Evolutionary conservation across 306 rosid species (phyloP), one percentile per base, ranked within the genome.

Genomic region (Citrullus amarus): DNA sequence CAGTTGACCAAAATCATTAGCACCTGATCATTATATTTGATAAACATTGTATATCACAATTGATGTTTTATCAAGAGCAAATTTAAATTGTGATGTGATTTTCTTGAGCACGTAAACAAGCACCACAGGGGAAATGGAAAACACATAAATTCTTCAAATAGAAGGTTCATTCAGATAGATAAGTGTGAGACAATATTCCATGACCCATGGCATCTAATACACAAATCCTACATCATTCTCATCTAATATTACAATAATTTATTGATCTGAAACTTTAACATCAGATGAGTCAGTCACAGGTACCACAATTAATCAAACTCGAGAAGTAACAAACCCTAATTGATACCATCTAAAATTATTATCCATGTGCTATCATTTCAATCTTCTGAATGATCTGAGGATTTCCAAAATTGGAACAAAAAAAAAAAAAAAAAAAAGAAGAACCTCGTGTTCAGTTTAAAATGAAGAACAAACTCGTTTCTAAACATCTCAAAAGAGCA

Each of bases 1-100:
- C 89, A 94, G 80, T 85, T 94, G 97, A 78, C 97, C 97, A 78
- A 88, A 94, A 46, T 89, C 97, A 83, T 94, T 94, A 72, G 91
- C 93, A 55, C 98, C 98, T 94, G 39, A 9, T 14, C 50, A 79
- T 36, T 39, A 39, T 10, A 39, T 76, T 73, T 41, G 54, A 39
- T 30, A 76, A 76, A 22, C 44, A 58, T 22, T 16, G 2, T 15
- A 41, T 17, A 32, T 54, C 53, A 77, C 43, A 77, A 56, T 9
- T 25, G 28, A 46, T 46, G 3, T 46, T 46, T 46, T 11, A 46
- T 9, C 51, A 2, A 46, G 51, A 46, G 8, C 51, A 46, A 46
- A 46, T 46, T 46, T 46, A 9, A 46, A 46, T 46, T 46, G 51
- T 11, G 8, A 46, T 46, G 51, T 46, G 1, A 9, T 25, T 46